These are phyloP conservation scores for Hypoxylon lienhwacheense DNA, from an alignment of 495 filamentous ascomycete genomes.

Conservation along the genomic window DNA sequence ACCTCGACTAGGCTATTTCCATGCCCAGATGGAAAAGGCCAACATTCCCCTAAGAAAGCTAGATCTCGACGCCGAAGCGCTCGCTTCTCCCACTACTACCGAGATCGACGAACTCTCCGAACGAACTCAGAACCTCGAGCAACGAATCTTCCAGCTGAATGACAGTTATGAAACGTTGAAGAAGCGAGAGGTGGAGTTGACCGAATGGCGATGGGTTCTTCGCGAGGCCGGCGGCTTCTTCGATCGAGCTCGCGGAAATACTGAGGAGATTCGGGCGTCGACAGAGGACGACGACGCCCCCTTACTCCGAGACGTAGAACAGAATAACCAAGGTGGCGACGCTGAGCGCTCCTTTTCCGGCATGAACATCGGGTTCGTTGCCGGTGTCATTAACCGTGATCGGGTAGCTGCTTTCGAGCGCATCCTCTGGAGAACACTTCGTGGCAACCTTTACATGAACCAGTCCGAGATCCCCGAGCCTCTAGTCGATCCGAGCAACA, in stretches of 20 bases:
- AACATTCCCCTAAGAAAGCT: constrained; percentile 79
- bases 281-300: constrained; percentile 83
- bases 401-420: constrained; percentile 94
- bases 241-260: constrained; percentile 90
- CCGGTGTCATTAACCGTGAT: constrained; percentile 92
- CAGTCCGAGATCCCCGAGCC: constrained; percentile 95
- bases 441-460: constrained; percentile 99
- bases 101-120: constrained; percentile 96
- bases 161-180: constrained; percentile 98
- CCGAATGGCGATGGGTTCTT: constrained; percentile 96
- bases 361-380: constrained; percentile 99
- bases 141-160: constrained; percentile 85
- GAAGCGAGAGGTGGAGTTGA: constrained; percentile 94
- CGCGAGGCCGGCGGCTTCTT: constrained; percentile 96
- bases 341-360: constrained; percentile 84
- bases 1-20: constrained; percentile 73
- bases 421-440: constrained; percentile 93
- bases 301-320: constrained; percentile 83
- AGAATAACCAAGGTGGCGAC: constrained; percentile 73
- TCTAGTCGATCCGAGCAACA: constrained; percentile 88
- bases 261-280: constrained; percentile 92
- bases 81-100: constrained; percentile 82
- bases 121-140: constrained; percentile 87
- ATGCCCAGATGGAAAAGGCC: constrained; percentile 90
- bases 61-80: constrained; percentile 79